phyloP scores from a whole-genome alignment of 176 grass and related monocot genomes.

The Guadua angustifolia region DNA sequence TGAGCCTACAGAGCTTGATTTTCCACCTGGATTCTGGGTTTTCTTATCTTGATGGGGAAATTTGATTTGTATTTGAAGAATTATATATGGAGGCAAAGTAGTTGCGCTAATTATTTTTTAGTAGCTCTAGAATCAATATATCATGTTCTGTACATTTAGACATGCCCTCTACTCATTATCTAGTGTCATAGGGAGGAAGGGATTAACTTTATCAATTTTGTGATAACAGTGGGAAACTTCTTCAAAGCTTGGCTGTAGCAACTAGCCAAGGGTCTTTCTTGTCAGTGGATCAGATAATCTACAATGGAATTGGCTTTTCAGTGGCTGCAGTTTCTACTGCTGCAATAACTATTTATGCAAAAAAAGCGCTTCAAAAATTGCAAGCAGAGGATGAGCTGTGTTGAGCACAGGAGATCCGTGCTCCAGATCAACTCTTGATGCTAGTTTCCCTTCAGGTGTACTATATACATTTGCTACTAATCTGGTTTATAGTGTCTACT shows the following conservation, averaged over 20 bases:
- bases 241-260: conserved; percentile 83
- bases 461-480: conserved; percentile 45
- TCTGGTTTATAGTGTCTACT: conserved; percentile 47
- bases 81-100: background rate
- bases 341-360: conserved; percentile 96
- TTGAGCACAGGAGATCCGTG: conserved; percentile 29
- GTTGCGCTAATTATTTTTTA: background rate
- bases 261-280: conserved; percentile 84
- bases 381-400: conserved; percentile 77
- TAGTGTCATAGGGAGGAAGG: background rate
- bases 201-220: conserved; percentile 32
- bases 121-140: background rate
- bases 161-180: conserved; percentile 18
- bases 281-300: conserved; percentile 86
- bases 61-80: background rate
- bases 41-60: background rate
- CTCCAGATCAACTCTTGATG: conserved; percentile 3
- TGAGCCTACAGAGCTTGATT: background rate
- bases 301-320: conserved; percentile 79
- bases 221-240: conserved; percentile 71
- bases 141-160: conserved; percentile 15
- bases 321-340: conserved; percentile 83
- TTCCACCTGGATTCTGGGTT: background rate
- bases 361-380: conserved; percentile 83
- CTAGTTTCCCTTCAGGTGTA: conserved; percentile 48